Base-by-base conservation (phyloP, 176 grass and related monocot species). In the Oryza rufipogon region DNA sequence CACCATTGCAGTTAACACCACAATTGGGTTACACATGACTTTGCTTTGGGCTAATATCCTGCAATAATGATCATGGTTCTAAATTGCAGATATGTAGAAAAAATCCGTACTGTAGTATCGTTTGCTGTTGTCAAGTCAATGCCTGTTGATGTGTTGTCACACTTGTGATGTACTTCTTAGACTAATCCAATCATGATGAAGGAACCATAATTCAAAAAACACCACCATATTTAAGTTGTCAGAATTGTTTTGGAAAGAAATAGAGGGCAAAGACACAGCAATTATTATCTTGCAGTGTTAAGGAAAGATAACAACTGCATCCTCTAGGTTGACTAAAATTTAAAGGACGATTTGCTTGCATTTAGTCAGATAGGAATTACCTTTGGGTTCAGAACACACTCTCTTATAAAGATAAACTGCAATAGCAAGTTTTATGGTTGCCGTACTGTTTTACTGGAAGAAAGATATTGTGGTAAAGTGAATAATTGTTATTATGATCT, bases 41-140 rank as follows among this genome's bases (percentile, higher is more conserved):
- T 87, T 81, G 71, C 79, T 38, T 69, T 69, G 23, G 28, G 47
- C 33, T 68, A 30, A 22, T 68, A 87, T 75, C 36, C 33, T 75
- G 23, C 33, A 36, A 45, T 66, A 66, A 15, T 70, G 17, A 26
- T 54, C 6, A 17, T 51, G n/a, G 64, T 65, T 36, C 51, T 63
- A 71, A 38, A 81, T 16, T 75, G 58, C 58, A 74, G 58, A 74
- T 20, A 8, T 60, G 54, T 19, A 60, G 33, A 74, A 54, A 45
- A 73, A 16, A 36, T 49, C 56, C 41, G 65, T 71, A 4, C 51
- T 34, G 22, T 58, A 23, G 39, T 66, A 38, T 28, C 17, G 11
- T 38, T 88, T 88, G 16, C 22, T 83, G 44, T 83, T 28, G 32
- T 83, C 28, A 69, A 76, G 61, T 63, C 38, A 49, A 30, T n/a